These are phyloP conservation scores for Peronospora farinosa DNA, from an alignment of 352 stramenopile species.

Conservation along the genomic window DNA sequence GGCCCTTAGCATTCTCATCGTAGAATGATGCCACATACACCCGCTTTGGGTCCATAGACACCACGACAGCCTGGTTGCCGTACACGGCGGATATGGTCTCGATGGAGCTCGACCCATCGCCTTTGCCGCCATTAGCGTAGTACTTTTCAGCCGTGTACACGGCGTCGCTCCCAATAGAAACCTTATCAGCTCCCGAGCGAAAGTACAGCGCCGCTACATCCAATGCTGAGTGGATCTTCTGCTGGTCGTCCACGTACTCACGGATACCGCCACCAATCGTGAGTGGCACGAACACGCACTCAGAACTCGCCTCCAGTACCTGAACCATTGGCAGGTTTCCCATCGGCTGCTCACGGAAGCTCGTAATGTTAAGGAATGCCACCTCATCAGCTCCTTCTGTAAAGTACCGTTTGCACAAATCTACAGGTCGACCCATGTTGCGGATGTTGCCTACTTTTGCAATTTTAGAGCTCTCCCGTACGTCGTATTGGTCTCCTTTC, in stretches of 20 bases:
- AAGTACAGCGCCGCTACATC: conserved; percentile 96
- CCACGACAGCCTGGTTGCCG: conserved; percentile 95
- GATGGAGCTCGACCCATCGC: conserved; percentile 86
- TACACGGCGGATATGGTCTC: conserved; percentile 95
- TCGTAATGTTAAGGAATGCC: conserved; percentile 98
- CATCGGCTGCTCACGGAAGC: conserved; percentile 94
- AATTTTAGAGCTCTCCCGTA: conserved; percentile 82
- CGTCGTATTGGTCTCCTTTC: conserved; percentile 98
- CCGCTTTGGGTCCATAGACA: conserved; percentile 94
- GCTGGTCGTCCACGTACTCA: conserved; percentile 90
- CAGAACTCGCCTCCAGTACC: conserved; percentile 91
- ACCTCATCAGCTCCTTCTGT: conserved; percentile 95
- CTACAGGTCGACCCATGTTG: conserved; percentile 97
- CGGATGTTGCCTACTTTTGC: conserved; percentile 87
- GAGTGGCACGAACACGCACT: conserved; percentile 95
- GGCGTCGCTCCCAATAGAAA: conserved; percentile 96
- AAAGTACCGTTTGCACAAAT: conserved; percentile 93
- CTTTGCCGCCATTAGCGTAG: conserved; percentile 66
- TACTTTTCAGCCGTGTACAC: conserved; percentile 91
- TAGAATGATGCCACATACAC: conserved; percentile 81
- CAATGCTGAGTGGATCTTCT: conserved; percentile 85
- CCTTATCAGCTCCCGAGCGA: conserved; percentile 96
- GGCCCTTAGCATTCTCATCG: conserved; percentile 51
- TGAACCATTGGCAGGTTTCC: conserved; percentile 95
- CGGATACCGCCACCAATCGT: conserved; percentile 97